phyloP scores from a whole-genome alignment of 257 asterid genomes.

The Solanum pennellii region DNA sequence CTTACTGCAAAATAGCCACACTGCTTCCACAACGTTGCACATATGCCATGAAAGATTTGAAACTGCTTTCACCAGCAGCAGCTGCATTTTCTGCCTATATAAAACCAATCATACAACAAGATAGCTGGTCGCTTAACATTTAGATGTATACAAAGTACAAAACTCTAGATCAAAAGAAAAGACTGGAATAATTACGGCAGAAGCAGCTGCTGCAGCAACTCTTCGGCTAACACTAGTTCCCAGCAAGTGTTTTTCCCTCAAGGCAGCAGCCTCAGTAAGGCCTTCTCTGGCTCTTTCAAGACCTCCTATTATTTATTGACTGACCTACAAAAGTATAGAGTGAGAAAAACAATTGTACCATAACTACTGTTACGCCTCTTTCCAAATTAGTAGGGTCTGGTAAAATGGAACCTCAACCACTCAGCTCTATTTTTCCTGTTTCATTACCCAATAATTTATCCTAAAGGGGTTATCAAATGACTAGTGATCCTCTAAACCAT shows the following conservation, averaged over 20 bases:
- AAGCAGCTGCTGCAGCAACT: slow-evolving; percentile 97
- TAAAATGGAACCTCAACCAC: not conserved
- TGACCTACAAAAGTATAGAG: slow-evolving; percentile 42
- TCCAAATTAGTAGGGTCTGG: not conserved
- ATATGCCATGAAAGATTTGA: slow-evolving; percentile 91
- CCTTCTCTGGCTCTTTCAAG: slow-evolving; percentile 92
- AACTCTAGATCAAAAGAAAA: not conserved
- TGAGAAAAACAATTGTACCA: not conserved
- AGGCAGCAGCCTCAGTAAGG: slow-evolving; percentile 87
- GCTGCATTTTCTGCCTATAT: slow-evolving; percentile 97
- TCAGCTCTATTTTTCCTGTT: not conserved
- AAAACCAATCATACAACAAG: slow-evolving; percentile 1
- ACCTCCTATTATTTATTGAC: slow-evolving; percentile 81
- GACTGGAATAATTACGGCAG: slow-evolving; percentile 56
- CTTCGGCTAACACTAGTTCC: slow-evolving; percentile 86
- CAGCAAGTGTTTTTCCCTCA: slow-evolving; percentile 85
- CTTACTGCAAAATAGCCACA: slow-evolving; percentile 98
- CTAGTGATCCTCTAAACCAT: not conserved
- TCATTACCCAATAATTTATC: not conserved
- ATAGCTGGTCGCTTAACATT: not conserved
- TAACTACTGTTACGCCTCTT: not conserved
- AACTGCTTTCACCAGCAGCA: slow-evolving; percentile 98
- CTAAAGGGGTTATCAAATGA: not conserved
- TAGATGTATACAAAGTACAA: not conserved
- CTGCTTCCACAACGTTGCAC: slow-evolving; percentile 98